Percentiles rank a stretch among this genome's conserved stretches.
Conservation (phyloP, 129 eudicot genomes). For the Ambrosia artemisiifolia region DNA sequence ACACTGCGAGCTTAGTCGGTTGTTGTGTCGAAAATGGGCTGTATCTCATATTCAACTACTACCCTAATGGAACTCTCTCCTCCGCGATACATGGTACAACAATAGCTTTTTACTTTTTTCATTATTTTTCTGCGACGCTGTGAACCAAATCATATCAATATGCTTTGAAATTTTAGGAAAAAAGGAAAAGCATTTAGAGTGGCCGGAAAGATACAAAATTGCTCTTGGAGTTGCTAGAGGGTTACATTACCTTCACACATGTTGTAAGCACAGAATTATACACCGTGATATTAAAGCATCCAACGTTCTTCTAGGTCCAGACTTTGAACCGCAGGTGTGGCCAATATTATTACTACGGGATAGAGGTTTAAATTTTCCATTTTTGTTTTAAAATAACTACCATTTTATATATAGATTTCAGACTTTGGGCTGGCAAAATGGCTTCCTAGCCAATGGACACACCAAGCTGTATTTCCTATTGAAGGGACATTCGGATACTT, state of each 20-base stretch:
- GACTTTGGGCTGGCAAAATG: constrained; percentile 97
- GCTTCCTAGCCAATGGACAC: constrained; percentile 85
- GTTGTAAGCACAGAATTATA: constrained; percentile 84
- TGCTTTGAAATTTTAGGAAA: constrained; percentile 35
- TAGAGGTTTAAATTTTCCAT: background rate
- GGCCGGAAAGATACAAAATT: constrained; percentile 76
- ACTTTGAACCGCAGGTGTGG: constrained; percentile 84
- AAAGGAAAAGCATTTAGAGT: constrained; percentile 42
- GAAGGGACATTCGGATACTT: constrained; percentile 96
- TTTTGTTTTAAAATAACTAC: background rate
- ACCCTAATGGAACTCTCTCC: constrained; percentile 77
- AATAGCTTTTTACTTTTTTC: background rate
- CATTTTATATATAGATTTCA: constrained; percentile 51
- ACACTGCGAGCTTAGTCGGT: constrained; percentile 74
- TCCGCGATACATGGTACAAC: constrained; percentile 68
- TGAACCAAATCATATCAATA: background rate
- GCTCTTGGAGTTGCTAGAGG: constrained; percentile 83
- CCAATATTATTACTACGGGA: background rate
- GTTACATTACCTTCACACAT: constrained; percentile 85
- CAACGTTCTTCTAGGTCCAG: constrained; percentile 85
- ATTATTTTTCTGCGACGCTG: background rate
- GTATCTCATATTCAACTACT: constrained; percentile 73
- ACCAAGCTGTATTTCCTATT: constrained; percentile 64
- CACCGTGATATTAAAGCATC: constrained; percentile 97
- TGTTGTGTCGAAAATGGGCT: constrained; percentile 85